Base-by-base conservation (phyloP, 2,329 filamentous ascomycete genomes). In the Apiospora malaysiana region DNA sequence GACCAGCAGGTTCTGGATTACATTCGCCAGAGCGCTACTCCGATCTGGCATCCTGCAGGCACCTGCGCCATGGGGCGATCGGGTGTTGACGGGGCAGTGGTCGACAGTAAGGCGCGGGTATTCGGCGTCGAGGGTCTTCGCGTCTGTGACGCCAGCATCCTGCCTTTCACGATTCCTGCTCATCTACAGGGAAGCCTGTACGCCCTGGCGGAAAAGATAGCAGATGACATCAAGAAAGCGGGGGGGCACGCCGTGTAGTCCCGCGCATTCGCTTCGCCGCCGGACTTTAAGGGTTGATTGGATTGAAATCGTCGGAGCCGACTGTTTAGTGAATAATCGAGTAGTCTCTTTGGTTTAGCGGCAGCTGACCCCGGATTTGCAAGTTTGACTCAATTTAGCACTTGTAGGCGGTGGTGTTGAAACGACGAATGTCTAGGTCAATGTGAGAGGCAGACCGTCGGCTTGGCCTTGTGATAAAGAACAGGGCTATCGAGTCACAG, bases 1-100 rank as follows among this genome's bases (percentile, higher is more conserved):
- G 84, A 88, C 71, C 80, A 74, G 23, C 77, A 86, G 70, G 82
- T 88, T 14, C 73, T 84, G 45, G 75, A 77, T 9, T 71, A 78
- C 40, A 77, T 83, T 43, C 75, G 76, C 5, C 75, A 73, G 14
- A 77, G n/a, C 21, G 68, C 80, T n/a, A 78, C 76, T 69, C 77
- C 77, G 0, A 70, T 82, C 18, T 80, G 16, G 18, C 74, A 76
- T 59, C 72, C 68, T 0, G 21, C 71, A 1, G 71, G 67, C 49
- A 74, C 74, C 1, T 72, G 71, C n/a, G 23, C 37, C 12, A 76
- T 75, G 73, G 73, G 73, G 0, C 27, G 18, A 21, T 25, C 12
- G 9, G 70, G 47, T 16, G 74, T 74, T 42, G 32, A 46, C 1
- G 72, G 45, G 37, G 74, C 74, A 12, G 74, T 76, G 0, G 56